These are phyloP conservation scores for Helotiales sp. DNA, from an alignment of 2,329 filamentous ascomycete genomes.

Conservation along the genomic window DNA sequence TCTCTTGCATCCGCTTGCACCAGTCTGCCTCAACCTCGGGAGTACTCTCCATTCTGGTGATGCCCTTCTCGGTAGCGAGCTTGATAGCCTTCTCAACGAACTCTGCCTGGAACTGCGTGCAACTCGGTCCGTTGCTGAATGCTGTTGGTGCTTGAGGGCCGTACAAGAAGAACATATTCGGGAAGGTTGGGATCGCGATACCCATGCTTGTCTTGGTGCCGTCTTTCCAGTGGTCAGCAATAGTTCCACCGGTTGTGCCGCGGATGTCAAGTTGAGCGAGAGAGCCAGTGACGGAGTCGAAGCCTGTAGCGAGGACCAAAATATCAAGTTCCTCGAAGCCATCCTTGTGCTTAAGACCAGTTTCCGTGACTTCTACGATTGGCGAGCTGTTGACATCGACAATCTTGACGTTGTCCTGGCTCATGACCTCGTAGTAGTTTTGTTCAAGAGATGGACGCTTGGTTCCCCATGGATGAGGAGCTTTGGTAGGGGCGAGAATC, in stretches of 20 bases:
- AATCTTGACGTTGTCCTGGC: constrained; percentile 52
- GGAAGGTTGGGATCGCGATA: constrained; percentile 48
- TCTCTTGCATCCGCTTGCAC: constrained; percentile 39
- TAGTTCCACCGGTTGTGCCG: constrained; percentile 37
- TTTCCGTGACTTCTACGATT: constrained; percentile 48
- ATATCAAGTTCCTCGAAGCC: constrained; percentile 42
- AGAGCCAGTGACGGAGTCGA: constrained; percentile 44
- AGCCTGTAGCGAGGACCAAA: constrained; percentile 47
- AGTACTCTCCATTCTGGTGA: constrained; percentile 43
- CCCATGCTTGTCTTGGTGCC: constrained; percentile 47
- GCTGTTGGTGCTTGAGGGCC: constrained; percentile 49
- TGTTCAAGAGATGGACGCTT: constrained; percentile 54
- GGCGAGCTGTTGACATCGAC: constrained; percentile 51
- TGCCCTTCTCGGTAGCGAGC: constrained; percentile 39
- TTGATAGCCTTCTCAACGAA: constrained; percentile 47
- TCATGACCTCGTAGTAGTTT: constrained; percentile 55
- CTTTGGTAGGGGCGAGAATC: constrained; percentile 52
- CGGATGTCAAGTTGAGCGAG: constrained; percentile 43
- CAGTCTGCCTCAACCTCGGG: constrained; percentile 43
- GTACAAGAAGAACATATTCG: constrained; percentile 55
- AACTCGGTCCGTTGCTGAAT: constrained; percentile 48
- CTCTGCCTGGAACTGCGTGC: constrained; percentile 48
- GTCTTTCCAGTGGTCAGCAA: constrained; percentile 44
- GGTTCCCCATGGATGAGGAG: constrained; percentile 52
- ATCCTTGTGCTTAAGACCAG: constrained; percentile 44